phyloP scores from a whole-genome alignment of 2,329 filamentous ascomycete species.

The Aureobasidium sp. region DNA sequence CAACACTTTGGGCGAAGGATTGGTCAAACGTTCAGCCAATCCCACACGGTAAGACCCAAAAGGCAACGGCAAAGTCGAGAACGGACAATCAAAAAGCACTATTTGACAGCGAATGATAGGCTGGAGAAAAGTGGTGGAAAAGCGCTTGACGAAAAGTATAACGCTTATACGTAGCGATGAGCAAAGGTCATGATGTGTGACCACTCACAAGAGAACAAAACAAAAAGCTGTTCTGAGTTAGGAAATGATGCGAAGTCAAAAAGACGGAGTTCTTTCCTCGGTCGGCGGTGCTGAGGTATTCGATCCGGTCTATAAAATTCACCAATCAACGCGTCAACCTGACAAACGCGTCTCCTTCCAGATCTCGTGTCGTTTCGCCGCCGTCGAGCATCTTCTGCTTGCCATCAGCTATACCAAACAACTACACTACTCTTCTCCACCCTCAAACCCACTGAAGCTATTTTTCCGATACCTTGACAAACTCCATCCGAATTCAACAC shows the following conservation, averaged over 20 bases:
- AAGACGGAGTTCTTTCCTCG: background rate
- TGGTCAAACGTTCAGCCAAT: background rate
- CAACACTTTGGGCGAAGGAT: background rate
- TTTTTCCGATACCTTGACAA: background rate
- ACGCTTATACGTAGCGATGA: background rate
- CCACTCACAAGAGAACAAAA: background rate
- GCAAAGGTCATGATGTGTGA: background rate
- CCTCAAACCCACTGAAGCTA: background rate
- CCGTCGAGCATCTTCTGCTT: background rate
- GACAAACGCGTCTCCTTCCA: background rate
- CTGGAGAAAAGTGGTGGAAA: background rate
- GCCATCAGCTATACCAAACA: background rate
- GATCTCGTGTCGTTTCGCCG: background rate
- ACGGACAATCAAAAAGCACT: background rate
- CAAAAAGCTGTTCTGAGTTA: background rate
- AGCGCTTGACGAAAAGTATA: background rate
- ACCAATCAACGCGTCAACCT: conserved; percentile 9
- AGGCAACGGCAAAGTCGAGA: conserved; percentile 3
- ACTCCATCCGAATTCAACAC: background rate
- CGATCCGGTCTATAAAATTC: background rate
- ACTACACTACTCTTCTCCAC: no score
- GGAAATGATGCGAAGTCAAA: background rate
- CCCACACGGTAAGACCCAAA: background rate
- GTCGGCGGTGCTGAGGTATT: background rate
- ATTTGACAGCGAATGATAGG: background rate